Evolutionary conservation across 306 rosid species (phyloP).

Genomic region (Sindora glabra): DNA sequence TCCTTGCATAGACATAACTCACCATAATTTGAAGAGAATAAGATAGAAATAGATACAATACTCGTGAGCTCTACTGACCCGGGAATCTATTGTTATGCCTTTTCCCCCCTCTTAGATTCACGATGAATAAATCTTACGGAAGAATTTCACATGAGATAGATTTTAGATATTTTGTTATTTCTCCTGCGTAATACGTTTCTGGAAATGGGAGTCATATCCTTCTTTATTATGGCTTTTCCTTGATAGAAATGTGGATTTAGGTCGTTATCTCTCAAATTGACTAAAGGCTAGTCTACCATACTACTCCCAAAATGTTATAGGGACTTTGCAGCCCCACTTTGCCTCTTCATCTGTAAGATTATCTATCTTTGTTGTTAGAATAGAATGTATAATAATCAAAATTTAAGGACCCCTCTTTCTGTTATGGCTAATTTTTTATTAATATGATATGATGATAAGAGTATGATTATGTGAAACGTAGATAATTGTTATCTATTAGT

Average conservation of each 20-base stretch:
- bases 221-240: neutral
- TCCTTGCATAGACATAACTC: too few species aligned
- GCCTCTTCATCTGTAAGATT: neutral
- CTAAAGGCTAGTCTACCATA: too few species aligned
- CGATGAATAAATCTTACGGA: too few species aligned
- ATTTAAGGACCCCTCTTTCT: conserved; percentile 20
- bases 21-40: too few species aligned
- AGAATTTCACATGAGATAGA: conserved; percentile 4
- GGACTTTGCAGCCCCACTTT: conserved; percentile 5
- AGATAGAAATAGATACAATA: too few species aligned
- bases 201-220: neutral
- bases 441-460: conserved; percentile 5
- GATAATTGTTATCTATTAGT: conserved; percentile 15
- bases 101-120: too few species aligned
- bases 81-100: too few species aligned
- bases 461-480: conserved; percentile 16
- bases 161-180: neutral
- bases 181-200: neutral
- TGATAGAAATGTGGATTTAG: neutral
- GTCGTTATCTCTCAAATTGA: too few species aligned
- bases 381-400: neutral
- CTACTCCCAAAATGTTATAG: neutral
- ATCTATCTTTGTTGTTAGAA: neutral
- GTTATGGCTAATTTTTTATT: conserved; percentile 9
- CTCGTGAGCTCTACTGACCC: too few species aligned